Percentiles rank a stretch among this genome's conserved stretches.
Conservation (phyloP, 2,329 filamentous ascomycete species). For the Penicillium freii region DNA sequence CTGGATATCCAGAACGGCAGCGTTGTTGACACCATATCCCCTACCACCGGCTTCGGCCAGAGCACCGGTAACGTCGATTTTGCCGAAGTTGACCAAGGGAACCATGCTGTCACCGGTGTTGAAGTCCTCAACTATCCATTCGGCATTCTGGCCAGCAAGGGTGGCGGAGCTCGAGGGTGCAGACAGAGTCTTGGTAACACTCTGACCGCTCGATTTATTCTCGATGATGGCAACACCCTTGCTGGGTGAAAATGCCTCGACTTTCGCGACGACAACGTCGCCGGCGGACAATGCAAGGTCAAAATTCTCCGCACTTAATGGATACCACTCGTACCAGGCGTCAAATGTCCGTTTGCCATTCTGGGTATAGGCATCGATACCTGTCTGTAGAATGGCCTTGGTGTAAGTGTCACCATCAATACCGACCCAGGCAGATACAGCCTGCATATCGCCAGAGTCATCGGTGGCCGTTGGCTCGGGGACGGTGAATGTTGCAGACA, state of each 20-base stretch:
- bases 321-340: slow-evolving; percentile 63
- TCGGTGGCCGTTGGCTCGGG: slow-evolving; percentile 49
- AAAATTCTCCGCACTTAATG: slow-evolving; percentile 57
- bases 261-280: slow-evolving; percentile 44
- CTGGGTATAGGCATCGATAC: slow-evolving; percentile 55
- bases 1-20: slow-evolving; percentile 49
- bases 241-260: slow-evolving; percentile 41
- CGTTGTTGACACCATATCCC: slow-evolving; percentile 35
- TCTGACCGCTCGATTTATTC: slow-evolving; percentile 54
- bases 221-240: slow-evolving; percentile 50
- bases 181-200: slow-evolving; percentile 52
- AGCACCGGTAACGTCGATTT: slow-evolving; percentile 40
- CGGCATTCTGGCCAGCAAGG: slow-evolving; percentile 57
- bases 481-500: slow-evolving; percentile 50
- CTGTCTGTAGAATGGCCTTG: slow-evolving; percentile 57
- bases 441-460: slow-evolving; percentile 42
- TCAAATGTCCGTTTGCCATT: slow-evolving; percentile 46
- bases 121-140: slow-evolving; percentile 64
- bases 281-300: slow-evolving; percentile 48
- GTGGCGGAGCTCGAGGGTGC: slow-evolving; percentile 40
- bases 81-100: slow-evolving; percentile 49
- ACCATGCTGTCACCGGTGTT: slow-evolving; percentile 42
- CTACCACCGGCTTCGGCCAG: slow-evolving; percentile 25
- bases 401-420: slow-evolving; percentile 61
- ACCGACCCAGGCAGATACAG: slow-evolving; percentile 59